Evolutionary conservation across 2,329 filamentous ascomycete genomes (phyloP), one percentile per base, ranked within the genome.

Genomic region (Zymoseptoria crescenta): DNA sequence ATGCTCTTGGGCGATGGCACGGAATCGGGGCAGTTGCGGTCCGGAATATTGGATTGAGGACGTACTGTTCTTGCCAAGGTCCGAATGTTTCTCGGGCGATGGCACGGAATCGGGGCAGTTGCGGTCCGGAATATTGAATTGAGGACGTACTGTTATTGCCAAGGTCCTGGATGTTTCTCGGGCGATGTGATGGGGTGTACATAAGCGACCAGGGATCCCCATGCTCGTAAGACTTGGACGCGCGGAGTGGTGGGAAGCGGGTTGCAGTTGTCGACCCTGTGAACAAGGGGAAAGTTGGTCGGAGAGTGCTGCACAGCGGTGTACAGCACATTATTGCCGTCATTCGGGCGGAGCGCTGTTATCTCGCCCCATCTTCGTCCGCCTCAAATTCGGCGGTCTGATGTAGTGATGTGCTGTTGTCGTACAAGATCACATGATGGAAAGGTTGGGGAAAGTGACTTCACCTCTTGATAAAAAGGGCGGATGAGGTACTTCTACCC

Each of bases 341-440:
- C 35, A 45, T 45, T 16, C 10, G n/a, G 35, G 35, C 35, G 35
- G 35, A 45, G 35, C 35, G n/a, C 4, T 5, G 35, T n/a, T 2
- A 7, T n/a, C 3, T 45, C 35, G 35, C 35, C 35, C n/a, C 35
- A 16, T 16, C 35, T 45, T 45, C 16, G 35, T 45, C n/a, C 35
- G 35, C 35, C 35, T 16, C 35, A 45, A 2, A 45, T 13, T 45
- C 35, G 35, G 35, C 35, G 35, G 35, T 45, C 35, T 45, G 35
- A 45, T 45, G 35, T 45, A 6, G 35, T 45, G 21, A 55, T 24
- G 49, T 10, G 28, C 10, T 41, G 21, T n/a, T 49, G 54, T 55
- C 3, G 54, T 49, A 27, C 54, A 48, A 48, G 41, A 29, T 55
- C 54, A 55, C 49, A 48, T 55, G 54, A 55, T 21, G 54, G n/a